These are phyloP conservation scores for Microcyclosporella mali DNA, from an alignment of 2,329 filamentous ascomycete species.

Conservation along the genomic window DNA sequence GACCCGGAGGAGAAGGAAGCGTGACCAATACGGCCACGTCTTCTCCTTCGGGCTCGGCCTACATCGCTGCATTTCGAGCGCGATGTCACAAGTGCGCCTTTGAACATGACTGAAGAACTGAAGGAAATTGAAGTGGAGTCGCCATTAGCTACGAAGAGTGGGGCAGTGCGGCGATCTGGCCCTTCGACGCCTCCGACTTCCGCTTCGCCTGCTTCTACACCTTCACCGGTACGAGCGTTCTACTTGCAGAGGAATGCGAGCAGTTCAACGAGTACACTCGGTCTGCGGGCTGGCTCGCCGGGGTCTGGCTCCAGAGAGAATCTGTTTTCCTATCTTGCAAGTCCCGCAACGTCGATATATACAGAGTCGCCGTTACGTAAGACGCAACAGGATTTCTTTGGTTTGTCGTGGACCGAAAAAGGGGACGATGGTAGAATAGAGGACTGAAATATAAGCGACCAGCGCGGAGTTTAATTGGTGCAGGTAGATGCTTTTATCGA, in stretches of 20 bases:
- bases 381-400: no score
- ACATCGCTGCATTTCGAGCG: constrained; percentile 1
- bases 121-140: no score
- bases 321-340: neutral
- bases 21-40: constrained; percentile 6
- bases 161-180: neutral
- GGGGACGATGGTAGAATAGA: no score
- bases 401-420: no score
- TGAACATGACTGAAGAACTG: no score
- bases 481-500: no score
- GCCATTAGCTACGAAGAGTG: neutral
- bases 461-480: no score
- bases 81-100: no score
- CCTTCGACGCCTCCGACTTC: constrained; percentile 1
- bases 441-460: no score
- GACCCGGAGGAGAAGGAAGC: neutral
- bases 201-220: neutral
- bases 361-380: no score
- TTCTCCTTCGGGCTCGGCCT: constrained; percentile 5
- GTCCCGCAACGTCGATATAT: no score
- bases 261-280: constrained; percentile 8
- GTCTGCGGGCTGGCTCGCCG: neutral
- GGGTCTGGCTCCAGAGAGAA: neutral
- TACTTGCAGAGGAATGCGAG: constrained; percentile 8
- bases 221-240: constrained; percentile 6